Evolutionary conservation across 2,329 filamentous ascomycete genomes (phyloP).

Genomic region (Sporothrix pseudoabietina): DNA sequence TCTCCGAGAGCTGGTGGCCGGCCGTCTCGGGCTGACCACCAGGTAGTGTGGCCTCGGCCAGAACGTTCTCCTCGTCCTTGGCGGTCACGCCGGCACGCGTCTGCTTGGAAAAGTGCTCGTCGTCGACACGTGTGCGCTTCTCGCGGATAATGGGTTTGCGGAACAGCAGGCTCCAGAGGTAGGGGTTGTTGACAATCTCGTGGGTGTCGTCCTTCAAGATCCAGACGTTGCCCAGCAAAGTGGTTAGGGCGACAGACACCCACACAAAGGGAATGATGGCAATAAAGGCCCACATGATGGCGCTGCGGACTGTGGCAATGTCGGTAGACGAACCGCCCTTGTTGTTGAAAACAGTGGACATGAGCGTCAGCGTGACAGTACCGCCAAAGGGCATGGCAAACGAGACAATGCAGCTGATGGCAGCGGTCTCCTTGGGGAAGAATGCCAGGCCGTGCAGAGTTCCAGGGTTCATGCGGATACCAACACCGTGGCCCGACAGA

Average conservation of each 20-base stretch:
- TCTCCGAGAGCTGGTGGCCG: background rate
- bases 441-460: slow-evolving; percentile 64
- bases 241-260: slow-evolving; percentile 37
- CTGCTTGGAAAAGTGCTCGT: slow-evolving; percentile 7
- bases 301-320: slow-evolving; percentile 41
- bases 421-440: slow-evolving; percentile 59
- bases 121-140: slow-evolving; percentile 14
- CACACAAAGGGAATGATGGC: slow-evolving; percentile 60
- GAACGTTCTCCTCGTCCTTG: slow-evolving; percentile 27
- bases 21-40: background rate
- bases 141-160: slow-evolving; percentile 23
- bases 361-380: slow-evolving; percentile 65
- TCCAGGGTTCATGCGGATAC: slow-evolving; percentile 63
- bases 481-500: slow-evolving; percentile 63
- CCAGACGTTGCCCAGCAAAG: slow-evolving; percentile 39
- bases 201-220: slow-evolving; percentile 35
- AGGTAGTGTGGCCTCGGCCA: background rate
- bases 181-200: slow-evolving; percentile 33
- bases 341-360: slow-evolving; percentile 71
- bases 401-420: slow-evolving; percentile 61
- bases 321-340: slow-evolving; percentile 29
- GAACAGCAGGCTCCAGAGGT: slow-evolving; percentile 34
- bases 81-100: background rate
- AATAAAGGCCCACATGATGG: slow-evolving; percentile 64
- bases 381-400: slow-evolving; percentile 66